Conservation (phyloP, 1,284 basidiomycete species). For the Xerocomus amazonicus region DNA sequence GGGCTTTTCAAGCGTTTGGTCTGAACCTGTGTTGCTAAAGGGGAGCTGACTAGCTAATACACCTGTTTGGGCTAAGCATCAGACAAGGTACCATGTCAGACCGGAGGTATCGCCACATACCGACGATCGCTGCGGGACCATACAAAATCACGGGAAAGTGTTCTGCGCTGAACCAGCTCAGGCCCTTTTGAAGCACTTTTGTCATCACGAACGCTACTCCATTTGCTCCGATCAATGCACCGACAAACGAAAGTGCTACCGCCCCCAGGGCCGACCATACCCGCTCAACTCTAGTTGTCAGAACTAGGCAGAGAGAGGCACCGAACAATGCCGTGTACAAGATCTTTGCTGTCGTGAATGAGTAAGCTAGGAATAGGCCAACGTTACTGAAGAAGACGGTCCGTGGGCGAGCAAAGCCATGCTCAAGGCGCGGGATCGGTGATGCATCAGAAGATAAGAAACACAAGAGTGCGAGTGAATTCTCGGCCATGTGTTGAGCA, state of each 20-base stretch:
- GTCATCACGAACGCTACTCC: constrained; percentile 72
- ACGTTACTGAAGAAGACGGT: constrained; percentile 80
- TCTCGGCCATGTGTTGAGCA: constrained; percentile 90
- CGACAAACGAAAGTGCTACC: constrained; percentile 48
- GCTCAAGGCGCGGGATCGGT: constrained; percentile 57
- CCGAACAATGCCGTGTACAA: constrained; percentile 58
- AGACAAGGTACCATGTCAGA: constrained; percentile 10
- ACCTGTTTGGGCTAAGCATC: constrained; percentile 36
- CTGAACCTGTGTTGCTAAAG: constrained; percentile 34
- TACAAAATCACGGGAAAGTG: constrained; percentile 74
- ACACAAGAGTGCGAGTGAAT: constrained; percentile 78
- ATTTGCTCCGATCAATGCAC: constrained; percentile 66
- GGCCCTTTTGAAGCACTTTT: constrained; percentile 56
- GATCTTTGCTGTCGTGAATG: constrained; percentile 67
- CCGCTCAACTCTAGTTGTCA: constrained; percentile 29
- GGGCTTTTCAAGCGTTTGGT: constrained; percentile 24
- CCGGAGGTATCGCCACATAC: constrained; percentile 37
- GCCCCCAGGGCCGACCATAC: constrained; percentile 39
- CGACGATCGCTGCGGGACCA: constrained; percentile 68
- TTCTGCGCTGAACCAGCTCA: constrained; percentile 82
- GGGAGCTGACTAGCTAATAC: constrained; percentile 54
- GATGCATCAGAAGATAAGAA: constrained; percentile 73
- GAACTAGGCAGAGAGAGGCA: constrained; percentile 46
- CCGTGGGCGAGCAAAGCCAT: constrained; percentile 53
- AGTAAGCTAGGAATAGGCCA: constrained; percentile 70